Evolutionary conservation across 352 stramenopile genomes (phyloP), one percentile per base, ranked within the genome.

Genomic region (Peronospora belbahrii): DNA sequence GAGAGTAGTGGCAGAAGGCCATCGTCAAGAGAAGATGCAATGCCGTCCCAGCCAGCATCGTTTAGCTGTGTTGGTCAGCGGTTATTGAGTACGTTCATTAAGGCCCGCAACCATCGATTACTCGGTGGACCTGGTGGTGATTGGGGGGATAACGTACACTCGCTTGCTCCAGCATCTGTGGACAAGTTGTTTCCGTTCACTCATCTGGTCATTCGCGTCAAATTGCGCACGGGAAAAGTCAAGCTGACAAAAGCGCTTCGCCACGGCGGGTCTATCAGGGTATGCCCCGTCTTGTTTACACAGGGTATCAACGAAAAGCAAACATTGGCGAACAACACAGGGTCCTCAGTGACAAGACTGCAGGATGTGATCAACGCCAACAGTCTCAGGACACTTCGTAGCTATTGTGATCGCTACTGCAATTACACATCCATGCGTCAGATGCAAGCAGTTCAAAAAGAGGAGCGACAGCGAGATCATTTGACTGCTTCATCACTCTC

Each of bases 261-360:
- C 13, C 75, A 83, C n/a, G 74, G 70, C 11, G 49, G 60, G n/a
- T 59, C 60, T 6, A 74, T 92, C 52, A 74, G 71, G 22, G 80
- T 92, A 7, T 79, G 56, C 19, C 80, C 80, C 8, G 71, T 89
- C 49, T 57, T 92, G 23, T 92, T 92, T 49, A 84, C 81, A 0
- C 81, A 96, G 42, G 88, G 88, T 15, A 96, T 97, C 56, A 97
- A 97, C 51, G 88, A 96, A 58, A 94, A 91, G 59, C 86, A 96
- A 61, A 95, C 86, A 23, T 34, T 97, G 6, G 85, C 83, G 2
- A 97, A 97, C 69, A 85, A 91, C 56, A 92, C 82, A 1, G 75
- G 75, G 19, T 82, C 77, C 5, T 86, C 78, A 0, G 63, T 82
- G n/a, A 89, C 78, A 14, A 60, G 76, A 7, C 53, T 92, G 6